phyloP scores from a whole-genome alignment of 169 alveolate species.

The Eimeria brunetti region DNA sequence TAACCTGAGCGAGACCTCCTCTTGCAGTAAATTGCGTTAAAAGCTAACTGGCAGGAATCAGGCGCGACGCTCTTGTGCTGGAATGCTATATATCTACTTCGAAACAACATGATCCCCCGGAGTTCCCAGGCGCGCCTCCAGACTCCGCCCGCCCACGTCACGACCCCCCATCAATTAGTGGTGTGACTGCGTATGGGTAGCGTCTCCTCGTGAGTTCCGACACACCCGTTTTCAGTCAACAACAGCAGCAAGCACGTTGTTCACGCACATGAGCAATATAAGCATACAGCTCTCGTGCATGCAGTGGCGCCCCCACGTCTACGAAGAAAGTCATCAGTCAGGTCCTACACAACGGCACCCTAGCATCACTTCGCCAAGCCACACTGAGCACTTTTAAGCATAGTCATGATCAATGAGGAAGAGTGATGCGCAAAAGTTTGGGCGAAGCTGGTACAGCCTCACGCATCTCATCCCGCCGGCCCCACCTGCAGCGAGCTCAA shows the following conservation, averaged over 20 bases:
- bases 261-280: slow-evolving; percentile 1
- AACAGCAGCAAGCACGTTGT: slow-evolving; percentile 21
- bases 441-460: slow-evolving; percentile 10
- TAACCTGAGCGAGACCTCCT: neutral
- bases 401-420: neutral
- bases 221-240: slow-evolving; percentile 52
- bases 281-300: slow-evolving; percentile 31
- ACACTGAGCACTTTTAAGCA: slow-evolving; percentile 10
- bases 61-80: neutral
- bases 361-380: slow-evolving; percentile 10
- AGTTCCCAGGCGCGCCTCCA: neutral
- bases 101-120: neutral
- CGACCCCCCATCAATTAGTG: neutral
- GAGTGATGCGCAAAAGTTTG: neutral
- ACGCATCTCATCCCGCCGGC: slow-evolving; percentile 61
- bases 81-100: neutral
- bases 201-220: slow-evolving; percentile 19
- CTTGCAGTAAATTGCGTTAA: neutral
- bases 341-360: slow-evolving; percentile 4
- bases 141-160: neutral
- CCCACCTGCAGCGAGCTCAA: slow-evolving; percentile 66
- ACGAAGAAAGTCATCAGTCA: slow-evolving; percentile 21
- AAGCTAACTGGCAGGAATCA: too few species aligned
- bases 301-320: slow-evolving; percentile 62
- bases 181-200: neutral